These are phyloP conservation scores for Fraxinus xanthoxyloides DNA, from an alignment of 305 asterid genomes.

Conservation along the genomic window DNA sequence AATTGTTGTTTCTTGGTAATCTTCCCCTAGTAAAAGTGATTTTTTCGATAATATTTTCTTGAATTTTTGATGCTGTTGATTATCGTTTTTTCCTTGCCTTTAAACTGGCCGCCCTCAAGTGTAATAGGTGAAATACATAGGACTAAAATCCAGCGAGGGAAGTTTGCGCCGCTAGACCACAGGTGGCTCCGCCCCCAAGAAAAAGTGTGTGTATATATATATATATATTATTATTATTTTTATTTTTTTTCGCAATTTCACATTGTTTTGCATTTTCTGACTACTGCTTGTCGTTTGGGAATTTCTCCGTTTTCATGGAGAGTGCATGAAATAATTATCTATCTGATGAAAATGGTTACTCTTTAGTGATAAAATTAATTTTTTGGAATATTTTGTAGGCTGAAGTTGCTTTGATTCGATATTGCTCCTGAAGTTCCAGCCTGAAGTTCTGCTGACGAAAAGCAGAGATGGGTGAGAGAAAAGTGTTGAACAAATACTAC, in stretches of 20 bases:
- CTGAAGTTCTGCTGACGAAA: background rate
- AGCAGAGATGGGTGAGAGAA: constrained; percentile 72
- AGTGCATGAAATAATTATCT: background rate
- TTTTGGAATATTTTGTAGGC: background rate
- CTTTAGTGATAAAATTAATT: background rate
- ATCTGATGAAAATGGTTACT: background rate
- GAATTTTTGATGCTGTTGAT: background rate
- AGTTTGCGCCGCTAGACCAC: background rate
- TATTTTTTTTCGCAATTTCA: background rate
- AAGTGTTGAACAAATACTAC: constrained; percentile 81
- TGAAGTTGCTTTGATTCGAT: background rate
- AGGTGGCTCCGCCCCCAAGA: background rate
- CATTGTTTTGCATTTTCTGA: background rate
- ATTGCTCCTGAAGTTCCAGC: background rate
- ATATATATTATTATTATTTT: too few species aligned
- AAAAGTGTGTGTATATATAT: too few species aligned
- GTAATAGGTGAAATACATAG: background rate
- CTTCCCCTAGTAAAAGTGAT: background rate
- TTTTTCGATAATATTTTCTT: background rate
- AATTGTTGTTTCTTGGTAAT: background rate
- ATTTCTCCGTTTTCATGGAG: background rate
- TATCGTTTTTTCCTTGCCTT: background rate
- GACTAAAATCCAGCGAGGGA: background rate
- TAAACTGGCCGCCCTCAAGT: background rate
- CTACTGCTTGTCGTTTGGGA: background rate